phyloP scores from a whole-genome alignment of 164 flowering plant genomes.

The Dillenia turbinata region DNA sequence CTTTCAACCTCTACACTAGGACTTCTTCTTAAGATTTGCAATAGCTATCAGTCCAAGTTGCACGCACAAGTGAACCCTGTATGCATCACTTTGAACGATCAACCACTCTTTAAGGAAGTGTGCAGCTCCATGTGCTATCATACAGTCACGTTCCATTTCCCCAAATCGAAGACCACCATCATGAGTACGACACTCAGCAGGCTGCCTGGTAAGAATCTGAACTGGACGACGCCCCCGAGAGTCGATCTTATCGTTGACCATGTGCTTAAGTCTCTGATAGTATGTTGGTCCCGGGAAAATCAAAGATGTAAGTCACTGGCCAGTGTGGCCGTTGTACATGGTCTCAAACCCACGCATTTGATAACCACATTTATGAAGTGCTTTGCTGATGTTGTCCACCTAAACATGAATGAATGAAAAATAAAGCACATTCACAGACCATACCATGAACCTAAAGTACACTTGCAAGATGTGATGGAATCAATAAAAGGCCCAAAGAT shows the following conservation, averaged over 20 bases:
- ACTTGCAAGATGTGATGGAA: no score
- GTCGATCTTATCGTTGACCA: conserved; percentile 98
- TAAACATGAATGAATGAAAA: conserved; percentile 6
- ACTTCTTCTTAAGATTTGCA: conserved; percentile 90
- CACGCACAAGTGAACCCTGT: conserved; percentile 90
- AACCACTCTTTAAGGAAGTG: conserved; percentile 81
- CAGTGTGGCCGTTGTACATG: conserved; percentile 97
- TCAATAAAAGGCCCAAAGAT: no score
- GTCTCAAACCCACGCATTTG: conserved; percentile 99
- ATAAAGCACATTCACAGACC: no score
- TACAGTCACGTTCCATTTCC: conserved; percentile 95
- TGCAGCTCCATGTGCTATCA: conserved; percentile 98
- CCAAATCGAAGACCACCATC: conserved; percentile 99
- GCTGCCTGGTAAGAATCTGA: conserved; percentile 95
- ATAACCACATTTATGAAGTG: conserved; percentile 95
- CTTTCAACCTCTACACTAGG: conserved; percentile 93
- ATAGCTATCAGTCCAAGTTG: conserved; percentile 87
- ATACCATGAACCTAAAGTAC: no score
- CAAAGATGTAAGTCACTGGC: conserved; percentile 69
- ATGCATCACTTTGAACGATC: conserved; percentile 96
- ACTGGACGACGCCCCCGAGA: conserved; percentile 97
- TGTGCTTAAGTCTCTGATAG: conserved; percentile 92
- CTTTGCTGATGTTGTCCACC: conserved; percentile 96
- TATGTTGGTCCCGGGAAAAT: conserved; percentile 97
- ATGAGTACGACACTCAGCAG: conserved; percentile 95